Percentiles rank a stretch among this genome's conserved stretches.
Evolutionary conservation across 179 eudicot species (phyloP).

Genomic region (Nepenthes alata): DNA sequence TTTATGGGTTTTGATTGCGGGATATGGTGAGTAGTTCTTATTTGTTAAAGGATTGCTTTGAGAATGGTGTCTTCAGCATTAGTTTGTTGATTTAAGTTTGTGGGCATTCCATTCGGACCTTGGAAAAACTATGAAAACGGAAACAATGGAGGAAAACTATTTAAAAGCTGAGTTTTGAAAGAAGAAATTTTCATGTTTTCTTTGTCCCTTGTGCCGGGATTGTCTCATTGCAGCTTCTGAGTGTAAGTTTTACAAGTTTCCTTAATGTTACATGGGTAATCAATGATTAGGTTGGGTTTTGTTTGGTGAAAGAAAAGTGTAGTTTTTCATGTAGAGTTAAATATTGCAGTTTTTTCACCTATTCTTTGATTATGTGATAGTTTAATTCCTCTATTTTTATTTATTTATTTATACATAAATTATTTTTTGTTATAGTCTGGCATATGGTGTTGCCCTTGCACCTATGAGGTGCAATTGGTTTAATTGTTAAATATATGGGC

Average conservation of each 20-base stretch:
- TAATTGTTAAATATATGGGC: not conserved
- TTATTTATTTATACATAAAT: not conserved
- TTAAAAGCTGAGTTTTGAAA: too few relatives aligned
- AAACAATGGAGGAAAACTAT: too few relatives aligned
- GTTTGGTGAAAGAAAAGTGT: not conserved
- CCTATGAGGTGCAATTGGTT: not conserved
- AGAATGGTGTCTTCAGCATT: too few relatives aligned
- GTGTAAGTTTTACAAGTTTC: too few relatives aligned
- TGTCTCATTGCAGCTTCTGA: not conserved
- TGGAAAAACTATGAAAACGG: too few relatives aligned
- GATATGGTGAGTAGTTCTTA: too few relatives aligned
- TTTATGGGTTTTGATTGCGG: too few relatives aligned
- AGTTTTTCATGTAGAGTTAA: too few relatives aligned
- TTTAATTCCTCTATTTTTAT: not conserved
- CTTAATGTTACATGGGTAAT: not conserved
- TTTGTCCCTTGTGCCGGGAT: not conserved
- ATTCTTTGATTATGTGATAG: not conserved
- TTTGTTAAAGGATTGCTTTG: too few relatives aligned
- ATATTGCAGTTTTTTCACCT: too few relatives aligned
- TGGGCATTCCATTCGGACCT: too few relatives aligned
- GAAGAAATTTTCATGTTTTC: not conserved
- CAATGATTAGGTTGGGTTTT: not conserved
- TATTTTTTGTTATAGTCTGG: not conserved
- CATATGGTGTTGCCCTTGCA: not conserved
- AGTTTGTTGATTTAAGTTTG: too few relatives aligned